Evolutionary conservation across 306 rosid genomes (phyloP).

Genomic region (Cicer cuneatum): DNA sequence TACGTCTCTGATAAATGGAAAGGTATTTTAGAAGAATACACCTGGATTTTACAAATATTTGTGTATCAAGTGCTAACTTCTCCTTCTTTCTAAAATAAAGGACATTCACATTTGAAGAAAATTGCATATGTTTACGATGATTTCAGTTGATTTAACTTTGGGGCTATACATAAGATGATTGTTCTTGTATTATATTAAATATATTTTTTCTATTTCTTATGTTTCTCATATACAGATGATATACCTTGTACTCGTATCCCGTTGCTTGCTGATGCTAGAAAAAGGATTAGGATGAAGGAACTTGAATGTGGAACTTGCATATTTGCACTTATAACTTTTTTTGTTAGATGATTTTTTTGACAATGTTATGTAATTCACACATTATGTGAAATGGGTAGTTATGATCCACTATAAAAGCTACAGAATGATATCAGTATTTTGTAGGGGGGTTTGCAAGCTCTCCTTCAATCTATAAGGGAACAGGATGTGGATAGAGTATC

Average conservation of each 20-base stretch:
- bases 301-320: slow-evolving; percentile 22
- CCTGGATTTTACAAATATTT: slow-evolving; percentile 17
- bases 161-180: slow-evolving; percentile 22
- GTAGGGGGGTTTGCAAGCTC: slow-evolving; percentile 84
- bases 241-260: neutral
- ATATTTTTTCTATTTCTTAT: neutral
- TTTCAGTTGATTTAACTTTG: slow-evolving; percentile 18
- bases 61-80: slow-evolving; percentile 22
- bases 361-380: slow-evolving; percentile 17
- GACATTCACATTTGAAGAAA: neutral
- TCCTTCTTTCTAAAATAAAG: neutral
- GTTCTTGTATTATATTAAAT: slow-evolving; percentile 23
- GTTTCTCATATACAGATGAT: slow-evolving; percentile 23
- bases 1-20: slow-evolving; percentile 74
- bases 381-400: slow-evolving; percentile 36
- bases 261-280: slow-evolving; percentile 11
- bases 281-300: slow-evolving; percentile 19
- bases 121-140: neutral
- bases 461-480: slow-evolving; percentile 70
- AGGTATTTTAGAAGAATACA: slow-evolving; percentile 57
- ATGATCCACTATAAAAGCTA: slow-evolving; percentile 43
- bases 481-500: slow-evolving; percentile 89
- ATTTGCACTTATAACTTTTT: slow-evolving; percentile 4
- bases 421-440: slow-evolving; percentile 41
- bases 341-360: slow-evolving; percentile 1